phyloP scores from a whole-genome alignment of 371 early-diverging fungal species.

The Mucor mucedo region DNA sequence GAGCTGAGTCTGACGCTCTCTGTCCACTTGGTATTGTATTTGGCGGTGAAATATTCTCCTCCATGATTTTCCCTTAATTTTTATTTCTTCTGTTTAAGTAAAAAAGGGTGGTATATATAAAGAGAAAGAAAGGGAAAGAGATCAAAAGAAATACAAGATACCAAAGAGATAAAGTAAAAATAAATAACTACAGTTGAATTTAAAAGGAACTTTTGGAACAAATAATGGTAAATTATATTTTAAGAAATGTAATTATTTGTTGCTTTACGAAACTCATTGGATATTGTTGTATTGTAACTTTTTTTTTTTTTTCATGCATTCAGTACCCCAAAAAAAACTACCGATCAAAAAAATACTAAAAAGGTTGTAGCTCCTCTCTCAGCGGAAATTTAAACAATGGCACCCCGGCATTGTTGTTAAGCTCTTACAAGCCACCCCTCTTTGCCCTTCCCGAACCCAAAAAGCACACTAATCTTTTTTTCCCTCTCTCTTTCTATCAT shows the following conservation, averaged over 20 bases:
- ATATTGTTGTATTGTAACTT: neutral
- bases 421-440: constrained; percentile 21
- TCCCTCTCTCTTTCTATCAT: constrained; percentile 5
- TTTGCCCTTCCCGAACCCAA: neutral
- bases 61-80: neutral
- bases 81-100: neutral
- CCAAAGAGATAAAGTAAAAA: constrained; percentile 3
- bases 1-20: constrained; percentile 6
- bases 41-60: constrained; percentile 6
- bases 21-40: neutral
- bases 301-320: neutral
- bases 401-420: neutral
- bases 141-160: neutral
- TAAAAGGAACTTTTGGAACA: constrained; percentile 21
- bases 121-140: constrained; percentile 1
- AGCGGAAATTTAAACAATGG: constrained; percentile 12
- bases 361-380: neutral
- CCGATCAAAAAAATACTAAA: neutral
- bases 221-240: constrained; percentile 21
- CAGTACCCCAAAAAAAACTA: neutral
- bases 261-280: neutral
- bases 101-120: neutral
- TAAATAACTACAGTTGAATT: constrained; percentile 25
- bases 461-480: neutral
- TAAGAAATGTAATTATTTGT: neutral